Evolutionary conservation across 176 grass and related monocot species (phyloP), one percentile per base, ranked within the genome.

Genomic region (Cenchrus purpureus): DNA sequence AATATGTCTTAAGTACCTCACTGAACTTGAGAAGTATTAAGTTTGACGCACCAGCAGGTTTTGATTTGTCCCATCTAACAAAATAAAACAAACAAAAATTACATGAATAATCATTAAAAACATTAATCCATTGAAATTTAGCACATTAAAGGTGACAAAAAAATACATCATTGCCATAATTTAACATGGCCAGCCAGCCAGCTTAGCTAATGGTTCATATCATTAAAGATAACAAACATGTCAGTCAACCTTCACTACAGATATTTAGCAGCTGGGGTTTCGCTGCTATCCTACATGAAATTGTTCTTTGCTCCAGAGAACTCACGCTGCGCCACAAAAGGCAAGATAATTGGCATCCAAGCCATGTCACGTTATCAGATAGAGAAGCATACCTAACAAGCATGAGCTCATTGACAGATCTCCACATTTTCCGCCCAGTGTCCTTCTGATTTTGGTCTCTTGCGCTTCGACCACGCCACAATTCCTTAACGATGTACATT

Each of bases 381-480:
- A 52, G 78, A 71, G 52, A 85, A 68, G 68, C 46, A 12, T 90
- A 99, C 91, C 97, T 86, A 50, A 96, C 93, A 81, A 98, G 91
- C 93, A 95, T 95, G 49, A 98, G 79, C 74, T 94, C 91, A 88
- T 95, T 98, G 71, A 95, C 91, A 82, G 97, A 92, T 88, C 93
- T 92, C 97, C 97, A 96, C 91, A 98, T 94, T 84, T 94, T 94
- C 60, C 88, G 88, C 25, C 93, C 93, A 89, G 86, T 83, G 29
- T 92, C 88, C 84, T 90, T 95, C 83, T 87, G 61, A 40, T 73
- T 94, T 92, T 98, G 91, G 49, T 94, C 97, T 87, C 93, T 92
- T 68, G 93, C 93, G 91, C 93, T 98, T 92, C 97, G 82, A 56
- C 97, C 97, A 88, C 20, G 86, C 97, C 97, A 98, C 54, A 98